Evolutionary conservation across 2,329 filamentous ascomycete genomes (phyloP).

Genomic region (Myrmaecium sp.): DNA sequence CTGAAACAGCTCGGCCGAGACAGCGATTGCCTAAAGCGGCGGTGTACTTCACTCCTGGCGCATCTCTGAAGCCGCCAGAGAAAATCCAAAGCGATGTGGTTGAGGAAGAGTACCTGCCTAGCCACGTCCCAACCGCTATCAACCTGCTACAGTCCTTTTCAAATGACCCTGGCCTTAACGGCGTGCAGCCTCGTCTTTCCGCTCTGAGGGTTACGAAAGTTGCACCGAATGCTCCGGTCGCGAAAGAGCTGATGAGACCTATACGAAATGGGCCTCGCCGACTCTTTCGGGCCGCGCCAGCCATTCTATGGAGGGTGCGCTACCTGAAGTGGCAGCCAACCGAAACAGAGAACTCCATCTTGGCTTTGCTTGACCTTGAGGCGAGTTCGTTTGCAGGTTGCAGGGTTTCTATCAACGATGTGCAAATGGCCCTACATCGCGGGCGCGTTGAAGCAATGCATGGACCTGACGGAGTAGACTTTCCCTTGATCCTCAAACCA

Average conservation of each 20-base stretch:
- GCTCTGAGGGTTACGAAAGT: slow-evolving; percentile 60
- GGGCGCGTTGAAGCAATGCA: slow-evolving; percentile 38
- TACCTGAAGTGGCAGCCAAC: slow-evolving; percentile 51
- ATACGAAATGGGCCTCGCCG: slow-evolving; percentile 47
- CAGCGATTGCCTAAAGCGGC: slow-evolving; percentile 50
- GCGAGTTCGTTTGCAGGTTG: slow-evolving; percentile 54
- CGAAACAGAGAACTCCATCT: slow-evolving; percentile 33
- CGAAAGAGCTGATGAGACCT: slow-evolving; percentile 43
- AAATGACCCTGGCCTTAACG: slow-evolving; percentile 44
- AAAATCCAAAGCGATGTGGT: slow-evolving; percentile 24
- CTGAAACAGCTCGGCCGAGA: slow-evolving; percentile 24
- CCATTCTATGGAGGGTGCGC: slow-evolving; percentile 54
- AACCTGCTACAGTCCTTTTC: slow-evolving; percentile 65
- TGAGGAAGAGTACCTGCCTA: slow-evolving; percentile 49
- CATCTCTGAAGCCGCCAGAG: slow-evolving; percentile 38
- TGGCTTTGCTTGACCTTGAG: slow-evolving; percentile 58
- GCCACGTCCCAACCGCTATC: slow-evolving; percentile 49
- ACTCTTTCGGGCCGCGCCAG: slow-evolving; percentile 47
- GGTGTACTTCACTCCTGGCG: slow-evolving; percentile 42
- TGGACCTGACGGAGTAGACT: slow-evolving; percentile 26
- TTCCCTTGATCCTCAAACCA: slow-evolving; percentile 46
- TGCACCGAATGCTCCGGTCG: slow-evolving; percentile 44
- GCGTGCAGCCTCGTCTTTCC: slow-evolving; percentile 49
- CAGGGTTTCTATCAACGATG: slow-evolving; percentile 43
- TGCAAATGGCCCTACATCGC: slow-evolving; percentile 40